Base-by-base conservation (phyloP, 345 rosid genomes). In the Linum usitatissimum region DNA sequence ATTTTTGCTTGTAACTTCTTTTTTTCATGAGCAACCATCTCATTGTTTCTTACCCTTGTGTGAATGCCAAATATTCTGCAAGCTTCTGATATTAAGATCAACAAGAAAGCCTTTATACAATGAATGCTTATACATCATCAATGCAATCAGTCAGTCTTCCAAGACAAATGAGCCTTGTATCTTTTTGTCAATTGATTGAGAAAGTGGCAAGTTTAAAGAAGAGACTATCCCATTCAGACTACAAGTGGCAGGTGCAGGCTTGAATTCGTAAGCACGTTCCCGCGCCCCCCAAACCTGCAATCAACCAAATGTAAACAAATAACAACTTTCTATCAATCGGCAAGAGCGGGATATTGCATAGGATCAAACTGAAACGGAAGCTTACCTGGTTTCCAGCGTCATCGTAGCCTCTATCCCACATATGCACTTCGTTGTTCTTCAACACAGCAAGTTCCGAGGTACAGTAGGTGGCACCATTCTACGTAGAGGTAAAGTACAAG, bases 331-430 rank as follows among this genome's bases (percentile, higher is more conserved):
- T 45, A 3, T 10, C 51, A 0, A 15, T 31, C 39, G 23, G 17
- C 9, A 18, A 51, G 0, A 15, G 17, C 9, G 4, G 15, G 10
- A 48, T 39, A 57, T 9, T 3, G 0, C 15, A 57, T 36, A 39
- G 36, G 4, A 10, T 31, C 34, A 38, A 34, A 34, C 18, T 0
- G 23, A 6, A 36, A 14, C 61, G 2, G 62, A 71, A 45, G 70
- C 64, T 30, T 15, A 90, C 99, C 89, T 90, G 96, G 67, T 83
- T 88, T 49, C 78, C 84, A 63, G 79, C 75, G 4, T 80, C 87
- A n/a, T 87, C 96, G 8, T 80, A 92, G 30, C 99, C 95, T 42
- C 88, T 79, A 68, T 93, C 99, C 99, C 94, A 86, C 55, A 83
- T 77, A 60, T 90, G 96, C 62, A 86, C 75, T 79, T 93, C 99